phyloP scores from a whole-genome alignment of 139 green algal species.

The Coccomyxa sp. region DNA sequence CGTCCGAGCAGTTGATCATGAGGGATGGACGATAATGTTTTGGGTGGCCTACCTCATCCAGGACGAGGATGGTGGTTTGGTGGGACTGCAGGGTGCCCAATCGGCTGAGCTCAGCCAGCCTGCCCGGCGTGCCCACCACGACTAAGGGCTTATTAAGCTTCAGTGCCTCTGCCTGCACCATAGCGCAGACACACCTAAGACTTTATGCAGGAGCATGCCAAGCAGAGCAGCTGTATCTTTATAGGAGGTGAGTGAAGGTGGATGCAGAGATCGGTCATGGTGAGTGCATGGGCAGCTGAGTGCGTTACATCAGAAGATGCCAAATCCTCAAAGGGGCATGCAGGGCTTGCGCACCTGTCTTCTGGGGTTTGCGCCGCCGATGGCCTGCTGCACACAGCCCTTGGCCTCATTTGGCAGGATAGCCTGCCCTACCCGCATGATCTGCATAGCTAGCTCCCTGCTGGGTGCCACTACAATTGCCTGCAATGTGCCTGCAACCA shows the following conservation, averaged over 20 bases:
- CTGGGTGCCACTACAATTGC: conserved; percentile 81
- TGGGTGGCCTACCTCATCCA: conserved; percentile 54
- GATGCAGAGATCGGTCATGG: no score
- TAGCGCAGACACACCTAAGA: no score
- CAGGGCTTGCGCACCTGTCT: conserved; percentile 44
- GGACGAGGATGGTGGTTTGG: conserved; percentile 45
- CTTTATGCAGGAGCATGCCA: not conserved
- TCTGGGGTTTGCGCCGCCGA: conserved; percentile 86
- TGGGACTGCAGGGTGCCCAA: conserved; percentile 50
- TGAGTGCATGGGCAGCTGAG: not conserved
- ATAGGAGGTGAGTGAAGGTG: not conserved
- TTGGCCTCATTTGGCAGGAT: conserved; percentile 56
- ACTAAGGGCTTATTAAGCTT: conserved; percentile 75
- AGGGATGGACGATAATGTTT: not conserved
- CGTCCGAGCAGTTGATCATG: no score
- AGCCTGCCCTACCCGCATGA: conserved; percentile 61
- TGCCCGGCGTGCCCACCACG: conserved; percentile 92
- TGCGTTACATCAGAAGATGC: not conserved
- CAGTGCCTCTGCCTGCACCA: conserved; percentile 62
- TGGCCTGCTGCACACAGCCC: conserved; percentile 86
- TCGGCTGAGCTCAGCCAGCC: conserved; percentile 78
- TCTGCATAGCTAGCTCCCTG: conserved; percentile 95
- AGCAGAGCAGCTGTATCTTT: no score
- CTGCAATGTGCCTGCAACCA: conserved; percentile 6
- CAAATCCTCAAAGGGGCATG: not conserved